Conservation (phyloP, 768 basidiomycete species). For the Serendipita sp. region DNA sequence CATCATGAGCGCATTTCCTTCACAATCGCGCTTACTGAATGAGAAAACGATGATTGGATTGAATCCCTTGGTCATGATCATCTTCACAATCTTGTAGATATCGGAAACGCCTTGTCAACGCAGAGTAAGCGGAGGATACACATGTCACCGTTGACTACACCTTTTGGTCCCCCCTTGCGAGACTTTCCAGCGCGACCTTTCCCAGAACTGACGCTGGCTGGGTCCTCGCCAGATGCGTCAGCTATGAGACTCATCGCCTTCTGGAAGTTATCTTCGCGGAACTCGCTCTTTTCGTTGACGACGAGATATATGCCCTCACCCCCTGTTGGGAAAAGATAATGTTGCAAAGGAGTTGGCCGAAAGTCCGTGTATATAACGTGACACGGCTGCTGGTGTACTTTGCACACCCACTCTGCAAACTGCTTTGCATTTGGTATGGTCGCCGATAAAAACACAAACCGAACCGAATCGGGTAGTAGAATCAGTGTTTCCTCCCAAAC, state of each 20-base stretch:
- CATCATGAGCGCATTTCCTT: slow-evolving; percentile 76
- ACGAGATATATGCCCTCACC: slow-evolving; percentile 96
- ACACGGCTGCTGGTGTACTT: slow-evolving; percentile 93
- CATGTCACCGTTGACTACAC: slow-evolving; percentile 17
- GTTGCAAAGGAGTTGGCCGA: slow-evolving; percentile 92
- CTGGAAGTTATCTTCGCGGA: slow-evolving; percentile 91
- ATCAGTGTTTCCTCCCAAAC: slow-evolving; percentile 99
- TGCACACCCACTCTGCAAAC: slow-evolving; percentile 98
- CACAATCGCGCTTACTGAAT: slow-evolving; percentile 97
- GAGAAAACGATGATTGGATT: slow-evolving; percentile 98
- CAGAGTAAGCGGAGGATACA: not conserved
- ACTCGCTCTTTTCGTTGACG: slow-evolving; percentile 97
- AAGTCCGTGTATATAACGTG: slow-evolving; percentile 99
- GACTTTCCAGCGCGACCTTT: slow-evolving; percentile 85
- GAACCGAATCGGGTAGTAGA: slow-evolving; percentile 86
- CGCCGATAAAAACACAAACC: slow-evolving; percentile 96
- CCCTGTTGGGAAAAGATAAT: slow-evolving; percentile 93
- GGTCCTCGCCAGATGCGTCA: slow-evolving; percentile 74
- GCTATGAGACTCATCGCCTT: slow-evolving; percentile 94
- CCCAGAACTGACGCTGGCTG: slow-evolving; percentile 70
- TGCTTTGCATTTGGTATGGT: slow-evolving; percentile 99
- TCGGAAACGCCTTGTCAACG: slow-evolving; percentile 60
- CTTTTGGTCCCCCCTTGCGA: slow-evolving; percentile 87
- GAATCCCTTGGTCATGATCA: slow-evolving; percentile 96
- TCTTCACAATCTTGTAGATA: slow-evolving; percentile 92